phyloP scores from a whole-genome alignment of 2,329 filamentous ascomycete genomes.

The Exophiala viscosa region DNA sequence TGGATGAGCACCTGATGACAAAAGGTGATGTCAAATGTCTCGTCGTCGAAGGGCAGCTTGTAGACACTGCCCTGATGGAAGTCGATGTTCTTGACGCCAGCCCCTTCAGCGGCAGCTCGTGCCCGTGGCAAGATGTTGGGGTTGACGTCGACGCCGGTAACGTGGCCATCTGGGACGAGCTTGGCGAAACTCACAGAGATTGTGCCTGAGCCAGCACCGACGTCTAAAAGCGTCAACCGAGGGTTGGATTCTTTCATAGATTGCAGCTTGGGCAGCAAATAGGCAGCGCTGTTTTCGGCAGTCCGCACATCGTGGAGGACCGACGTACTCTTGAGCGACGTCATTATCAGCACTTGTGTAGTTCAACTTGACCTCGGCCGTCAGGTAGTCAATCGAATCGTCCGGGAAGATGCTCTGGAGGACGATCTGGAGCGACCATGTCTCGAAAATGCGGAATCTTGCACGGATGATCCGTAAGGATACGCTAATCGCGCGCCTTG shows the following conservation, averaged over 20 bases:
- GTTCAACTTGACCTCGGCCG: too few relatives aligned
- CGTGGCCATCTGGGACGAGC: constrained; percentile 39
- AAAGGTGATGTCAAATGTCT: constrained; percentile 44
- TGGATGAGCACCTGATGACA: constrained; percentile 45
- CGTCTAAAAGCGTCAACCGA: constrained; percentile 39
- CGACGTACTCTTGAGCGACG: neutral
- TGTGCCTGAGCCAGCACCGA: constrained; percentile 50
- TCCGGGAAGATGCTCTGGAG: too few relatives aligned
- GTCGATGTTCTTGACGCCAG: constrained; percentile 31
- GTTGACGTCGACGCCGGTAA: constrained; percentile 42
- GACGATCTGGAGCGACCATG: too few relatives aligned
- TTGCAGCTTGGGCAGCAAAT: constrained; percentile 35
- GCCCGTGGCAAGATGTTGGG: constrained; percentile 35
- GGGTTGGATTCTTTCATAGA: constrained; percentile 31
- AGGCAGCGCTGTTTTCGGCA: constrained; percentile 36
- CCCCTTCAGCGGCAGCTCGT: constrained; percentile 25
- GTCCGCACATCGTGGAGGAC: constrained; percentile 26
- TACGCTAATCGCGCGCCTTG: too few relatives aligned
- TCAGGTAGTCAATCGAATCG: too few relatives aligned
- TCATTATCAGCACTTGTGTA: too few relatives aligned
- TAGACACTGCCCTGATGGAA: constrained; percentile 37
- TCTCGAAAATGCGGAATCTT: too few relatives aligned
- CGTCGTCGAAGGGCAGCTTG: constrained; percentile 40
- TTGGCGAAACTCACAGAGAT: constrained; percentile 47
- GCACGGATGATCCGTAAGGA: too few relatives aligned